These are phyloP conservation scores for Fusarium musae DNA, from an alignment of 2,329 filamentous ascomycete species.

Conservation along the genomic window DNA sequence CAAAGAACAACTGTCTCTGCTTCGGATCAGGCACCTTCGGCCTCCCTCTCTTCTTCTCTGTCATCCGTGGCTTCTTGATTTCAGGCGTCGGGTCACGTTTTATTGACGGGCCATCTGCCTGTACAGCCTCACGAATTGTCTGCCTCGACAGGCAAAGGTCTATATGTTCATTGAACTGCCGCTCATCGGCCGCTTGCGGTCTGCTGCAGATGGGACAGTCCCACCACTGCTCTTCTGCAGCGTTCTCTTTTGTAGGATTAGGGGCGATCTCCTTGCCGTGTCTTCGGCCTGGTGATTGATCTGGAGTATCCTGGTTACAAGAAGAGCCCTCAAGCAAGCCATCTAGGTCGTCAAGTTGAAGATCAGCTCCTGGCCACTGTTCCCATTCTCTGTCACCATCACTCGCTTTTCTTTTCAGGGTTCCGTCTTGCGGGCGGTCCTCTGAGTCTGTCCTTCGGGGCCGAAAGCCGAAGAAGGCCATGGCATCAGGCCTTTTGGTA, in stretches of 20 bases:
- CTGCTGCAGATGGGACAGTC: slow-evolving; percentile 88
- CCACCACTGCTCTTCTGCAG: slow-evolving; percentile 70
- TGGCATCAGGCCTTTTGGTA: slow-evolving; percentile 81
- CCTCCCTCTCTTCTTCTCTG: slow-evolving; percentile 55
- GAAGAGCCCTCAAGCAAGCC: slow-evolving; percentile 16
- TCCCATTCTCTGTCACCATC: slow-evolving; percentile 64
- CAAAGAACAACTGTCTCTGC: slow-evolving; percentile 66
- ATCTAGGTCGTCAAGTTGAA: slow-evolving; percentile 48
- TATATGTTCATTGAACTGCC: slow-evolving; percentile 88
- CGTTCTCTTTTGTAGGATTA: slow-evolving; percentile 52
- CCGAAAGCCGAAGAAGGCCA: slow-evolving; percentile 80
- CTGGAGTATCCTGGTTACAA: slow-evolving; percentile 14
- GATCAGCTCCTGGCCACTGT: slow-evolving; percentile 74
- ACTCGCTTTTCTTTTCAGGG: slow-evolving; percentile 51
- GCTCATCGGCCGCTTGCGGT: slow-evolving; percentile 79
- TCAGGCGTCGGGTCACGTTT: slow-evolving; percentile 50
- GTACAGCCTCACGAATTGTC: slow-evolving; percentile 85
- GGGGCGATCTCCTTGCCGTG: slow-evolving; percentile 65
- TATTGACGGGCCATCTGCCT: slow-evolving; percentile 56
- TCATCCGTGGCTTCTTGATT: slow-evolving; percentile 50
- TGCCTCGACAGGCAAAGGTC: slow-evolving; percentile 89
- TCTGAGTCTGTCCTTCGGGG: slow-evolving; percentile 43
- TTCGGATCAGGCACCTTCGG: slow-evolving; percentile 53
- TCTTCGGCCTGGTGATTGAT: slow-evolving; percentile 24
- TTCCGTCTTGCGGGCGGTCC: slow-evolving; percentile 16